Evolutionary conservation across 208 protist species (phyloP).

Genomic region (Acanthamoeba divionensis): DNA sequence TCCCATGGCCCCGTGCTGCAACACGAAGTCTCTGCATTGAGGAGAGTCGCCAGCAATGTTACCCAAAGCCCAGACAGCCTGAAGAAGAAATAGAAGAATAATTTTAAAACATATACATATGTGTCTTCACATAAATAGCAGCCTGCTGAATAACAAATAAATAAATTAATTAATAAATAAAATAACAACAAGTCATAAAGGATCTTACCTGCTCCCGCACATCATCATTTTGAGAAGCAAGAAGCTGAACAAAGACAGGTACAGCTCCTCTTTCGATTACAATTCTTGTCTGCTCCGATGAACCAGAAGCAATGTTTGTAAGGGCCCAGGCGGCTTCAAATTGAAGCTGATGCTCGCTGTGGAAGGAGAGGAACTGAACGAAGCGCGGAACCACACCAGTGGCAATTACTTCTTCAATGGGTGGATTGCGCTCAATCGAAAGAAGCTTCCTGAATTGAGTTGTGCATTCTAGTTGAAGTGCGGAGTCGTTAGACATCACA

Average conservation of each 20-base stretch:
- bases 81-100: not conserved
- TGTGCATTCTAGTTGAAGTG: conserved; percentile 66
- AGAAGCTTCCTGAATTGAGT: conserved; percentile 82
- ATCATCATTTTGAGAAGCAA: conserved; percentile 88
- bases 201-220: conserved; percentile 90
- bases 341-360: conserved; percentile 87
- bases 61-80: conserved; percentile 97
- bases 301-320: conserved; percentile 97
- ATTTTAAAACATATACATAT: too few relatives aligned
- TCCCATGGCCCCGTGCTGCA: conserved; percentile 83
- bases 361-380: conserved; percentile 87
- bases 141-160: not conserved
- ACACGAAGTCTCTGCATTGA: conserved; percentile 92
- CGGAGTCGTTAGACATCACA: conserved; percentile 67
- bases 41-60: conserved; percentile 99
- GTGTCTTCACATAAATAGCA: not conserved
- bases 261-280: conserved; percentile 92
- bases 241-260: conserved; percentile 92
- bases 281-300: conserved; percentile 89
- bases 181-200: not conserved
- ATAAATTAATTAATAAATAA: not conserved
- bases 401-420: conserved; percentile 92
- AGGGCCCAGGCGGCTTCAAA: conserved; percentile 98
- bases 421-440: conserved; percentile 90
- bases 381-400: conserved; percentile 92